Percentiles rank a stretch among this genome's conserved stretches.
phyloP scores from a whole-genome alignment of 2,329 filamentous ascomycete genomes.

The Aspergillus sp. region DNA sequence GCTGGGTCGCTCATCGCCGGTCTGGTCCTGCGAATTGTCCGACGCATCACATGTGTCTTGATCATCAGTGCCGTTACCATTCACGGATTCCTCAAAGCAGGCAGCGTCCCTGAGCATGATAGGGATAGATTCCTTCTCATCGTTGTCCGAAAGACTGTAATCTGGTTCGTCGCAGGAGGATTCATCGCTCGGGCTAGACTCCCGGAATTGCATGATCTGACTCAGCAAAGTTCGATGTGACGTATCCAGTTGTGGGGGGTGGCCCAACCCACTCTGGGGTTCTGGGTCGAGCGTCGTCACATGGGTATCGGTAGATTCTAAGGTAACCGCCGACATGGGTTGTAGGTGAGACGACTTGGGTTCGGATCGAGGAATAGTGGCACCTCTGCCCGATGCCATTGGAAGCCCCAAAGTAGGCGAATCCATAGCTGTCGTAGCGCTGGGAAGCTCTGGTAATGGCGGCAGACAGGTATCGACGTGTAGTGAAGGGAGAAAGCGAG shows the following conservation, averaged over 20 bases:
- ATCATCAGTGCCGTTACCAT: conserved; percentile 19
- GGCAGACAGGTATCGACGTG: conserved; percentile 20
- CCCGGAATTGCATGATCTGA: conserved; percentile 45
- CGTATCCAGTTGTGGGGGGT: conserved; percentile 18
- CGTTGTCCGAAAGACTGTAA: conserved; percentile 39
- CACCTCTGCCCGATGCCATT: conserved; percentile 7
- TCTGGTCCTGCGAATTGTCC: conserved; percentile 11
- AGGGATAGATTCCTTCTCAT: conserved; percentile 50
- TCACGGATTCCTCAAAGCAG: conserved; percentile 30
- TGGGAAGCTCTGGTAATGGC: conserved; percentile 1
- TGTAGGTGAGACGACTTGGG: conserved; percentile 4
- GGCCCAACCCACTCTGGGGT: conserved; percentile 54
- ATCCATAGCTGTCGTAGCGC: conserved; percentile 26
- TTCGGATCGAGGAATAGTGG: conserved; percentile 3
- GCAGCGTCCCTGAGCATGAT: conserved; percentile 48
- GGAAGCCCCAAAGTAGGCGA: conserved; percentile 39
- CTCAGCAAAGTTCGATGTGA: conserved; percentile 39
- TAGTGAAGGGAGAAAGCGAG: conserved; percentile 16
- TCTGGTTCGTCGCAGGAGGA: conserved; percentile 35
- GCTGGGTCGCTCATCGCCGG: conserved; percentile 14
- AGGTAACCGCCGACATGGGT: conserved; percentile 46
- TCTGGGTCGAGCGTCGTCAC: conserved; percentile 60
- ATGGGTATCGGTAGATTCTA: conserved; percentile 57
- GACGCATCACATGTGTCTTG: conserved; percentile 20
- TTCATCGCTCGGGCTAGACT: conserved; percentile 35